phyloP scores from a whole-genome alignment of 208 protist genomes.

The Trypanosoma conorhini region DNA sequence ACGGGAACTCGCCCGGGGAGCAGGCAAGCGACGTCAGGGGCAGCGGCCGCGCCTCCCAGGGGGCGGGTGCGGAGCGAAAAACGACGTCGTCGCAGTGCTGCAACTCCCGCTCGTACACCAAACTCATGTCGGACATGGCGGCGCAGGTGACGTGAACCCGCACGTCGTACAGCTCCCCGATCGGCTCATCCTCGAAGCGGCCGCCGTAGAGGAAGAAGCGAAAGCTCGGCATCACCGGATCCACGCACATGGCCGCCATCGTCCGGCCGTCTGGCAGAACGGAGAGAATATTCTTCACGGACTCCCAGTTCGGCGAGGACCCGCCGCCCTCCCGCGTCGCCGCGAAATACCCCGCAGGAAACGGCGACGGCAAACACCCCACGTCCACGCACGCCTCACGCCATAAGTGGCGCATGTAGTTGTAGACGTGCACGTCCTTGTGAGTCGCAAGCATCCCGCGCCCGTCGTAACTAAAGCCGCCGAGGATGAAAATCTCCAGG shows the following conservation, averaged over 20 bases:
- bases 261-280: slow-evolving; percentile 49
- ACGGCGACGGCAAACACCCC: slow-evolving; percentile 1
- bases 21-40: not conserved
- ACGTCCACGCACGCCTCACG: slow-evolving; percentile 33
- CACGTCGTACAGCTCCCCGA: slow-evolving; percentile 56
- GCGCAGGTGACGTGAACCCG: slow-evolving; percentile 28
- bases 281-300: slow-evolving; percentile 23
- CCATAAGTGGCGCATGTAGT: slow-evolving; percentile 51
- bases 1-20: not conserved
- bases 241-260: slow-evolving; percentile 53
- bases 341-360: slow-evolving; percentile 32
- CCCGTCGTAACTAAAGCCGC: slow-evolving; percentile 49
- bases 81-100: slow-evolving; percentile 3
- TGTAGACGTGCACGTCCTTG: slow-evolving; percentile 59
- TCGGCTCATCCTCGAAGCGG: slow-evolving; percentile 46
- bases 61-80: not conserved
- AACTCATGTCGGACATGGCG: slow-evolving; percentile 32
- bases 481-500: slow-evolving; percentile 55
- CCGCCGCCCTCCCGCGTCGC: not conserved
- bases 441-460: slow-evolving; percentile 44
- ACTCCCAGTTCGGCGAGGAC: slow-evolving; percentile 6
- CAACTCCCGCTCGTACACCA: slow-evolving; percentile 13
- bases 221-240: slow-evolving; percentile 33
- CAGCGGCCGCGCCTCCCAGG: not conserved
- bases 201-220: slow-evolving; percentile 69